phyloP scores from a whole-genome alignment of 2,329 filamentous ascomycete genomes.

The Rhinocladiella similis region DNA sequence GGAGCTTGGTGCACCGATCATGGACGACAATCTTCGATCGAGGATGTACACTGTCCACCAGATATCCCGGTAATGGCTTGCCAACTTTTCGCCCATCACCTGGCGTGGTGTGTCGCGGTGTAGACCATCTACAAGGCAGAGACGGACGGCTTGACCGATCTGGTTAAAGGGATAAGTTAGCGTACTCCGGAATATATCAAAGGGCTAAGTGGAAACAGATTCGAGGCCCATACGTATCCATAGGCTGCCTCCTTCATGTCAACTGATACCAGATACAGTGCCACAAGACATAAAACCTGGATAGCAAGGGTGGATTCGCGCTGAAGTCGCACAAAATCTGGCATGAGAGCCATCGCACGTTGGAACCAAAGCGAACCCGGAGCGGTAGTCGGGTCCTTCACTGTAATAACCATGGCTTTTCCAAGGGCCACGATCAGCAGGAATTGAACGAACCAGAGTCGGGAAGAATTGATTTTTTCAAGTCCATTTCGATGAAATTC shows the following conservation, averaged over 20 bases:
- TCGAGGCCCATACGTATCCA: conserved; percentile 41
- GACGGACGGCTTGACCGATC: conserved; percentile 54
- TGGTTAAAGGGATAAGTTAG: conserved; percentile 20
- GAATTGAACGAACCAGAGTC: conserved; percentile 57
- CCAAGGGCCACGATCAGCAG: conserved; percentile 57
- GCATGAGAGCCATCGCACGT: conserved; percentile 46
- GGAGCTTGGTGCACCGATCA: conserved; percentile 54
- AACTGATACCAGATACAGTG: conserved; percentile 54
- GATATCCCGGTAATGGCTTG: conserved; percentile 50
- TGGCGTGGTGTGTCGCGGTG: conserved; percentile 52
- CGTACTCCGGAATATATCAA: no score
- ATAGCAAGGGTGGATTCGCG: conserved; percentile 48
- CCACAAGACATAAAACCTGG: conserved; percentile 54
- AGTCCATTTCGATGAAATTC: conserved; percentile 42
- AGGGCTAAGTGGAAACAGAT: neutral
- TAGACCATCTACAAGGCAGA: conserved; percentile 52
- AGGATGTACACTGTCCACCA: conserved; percentile 59
- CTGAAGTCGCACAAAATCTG: conserved; percentile 42
- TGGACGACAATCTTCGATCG: conserved; percentile 54
- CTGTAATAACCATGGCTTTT: conserved; percentile 51
- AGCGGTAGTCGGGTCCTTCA: conserved; percentile 39
- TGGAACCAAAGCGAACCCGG: conserved; percentile 51
- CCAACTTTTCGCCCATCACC: conserved; percentile 42
- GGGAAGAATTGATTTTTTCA: conserved; percentile 30
- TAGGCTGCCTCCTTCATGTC: conserved; percentile 51